phyloP scores from a whole-genome alignment of 352 stramenopile genomes.

The Phytophthora sp. region DNA sequence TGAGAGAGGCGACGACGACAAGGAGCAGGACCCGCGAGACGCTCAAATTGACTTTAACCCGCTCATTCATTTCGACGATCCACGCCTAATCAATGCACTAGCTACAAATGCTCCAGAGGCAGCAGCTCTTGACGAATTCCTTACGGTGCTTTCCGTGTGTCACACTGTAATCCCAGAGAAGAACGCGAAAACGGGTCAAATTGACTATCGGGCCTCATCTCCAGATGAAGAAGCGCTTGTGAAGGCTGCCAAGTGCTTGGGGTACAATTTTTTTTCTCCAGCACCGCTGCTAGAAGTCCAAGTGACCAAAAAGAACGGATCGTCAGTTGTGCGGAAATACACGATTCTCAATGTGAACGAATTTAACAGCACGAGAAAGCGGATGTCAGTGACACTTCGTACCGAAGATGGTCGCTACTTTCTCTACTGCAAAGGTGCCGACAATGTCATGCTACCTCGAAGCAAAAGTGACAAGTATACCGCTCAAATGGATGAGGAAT shows the following conservation, averaged over 20 bases:
- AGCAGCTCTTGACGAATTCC: slow-evolving; percentile 64
- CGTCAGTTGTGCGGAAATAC: slow-evolving; percentile 44
- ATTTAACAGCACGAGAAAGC: slow-evolving; percentile 94
- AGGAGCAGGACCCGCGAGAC: slow-evolving; percentile 43
- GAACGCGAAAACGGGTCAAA: slow-evolving; percentile 47
- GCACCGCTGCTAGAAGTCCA: slow-evolving; percentile 59
- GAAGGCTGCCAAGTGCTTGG: slow-evolving; percentile 68
- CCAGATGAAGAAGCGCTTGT: slow-evolving; percentile 94
- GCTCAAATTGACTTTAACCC: slow-evolving; percentile 71
- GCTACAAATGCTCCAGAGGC: slow-evolving; percentile 31
- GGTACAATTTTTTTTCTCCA: slow-evolving; percentile 78
- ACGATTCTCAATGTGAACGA: slow-evolving; percentile 84
- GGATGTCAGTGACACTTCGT: slow-evolving; percentile 96
- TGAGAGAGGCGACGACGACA: slow-evolving; percentile 17
- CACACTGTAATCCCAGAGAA: slow-evolving; percentile 80
- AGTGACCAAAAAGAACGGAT: slow-evolving; percentile 54
- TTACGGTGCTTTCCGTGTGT: slow-evolving; percentile 74
- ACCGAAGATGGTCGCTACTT: slow-evolving; percentile 51
- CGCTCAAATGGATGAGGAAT: slow-evolving; percentile 46
- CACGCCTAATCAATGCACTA: slow-evolving; percentile 57
- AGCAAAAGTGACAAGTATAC: slow-evolving; percentile 43
- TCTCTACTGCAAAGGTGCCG: slow-evolving; percentile 80
- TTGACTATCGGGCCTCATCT: slow-evolving; percentile 89
- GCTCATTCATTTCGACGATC: slow-evolving; percentile 76
- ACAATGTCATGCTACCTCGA: slow-evolving; percentile 87